Evolutionary conservation across 768 basidiomycete species (phyloP), one percentile per base, ranked within the genome.

Genomic region (Collybia sp.): DNA sequence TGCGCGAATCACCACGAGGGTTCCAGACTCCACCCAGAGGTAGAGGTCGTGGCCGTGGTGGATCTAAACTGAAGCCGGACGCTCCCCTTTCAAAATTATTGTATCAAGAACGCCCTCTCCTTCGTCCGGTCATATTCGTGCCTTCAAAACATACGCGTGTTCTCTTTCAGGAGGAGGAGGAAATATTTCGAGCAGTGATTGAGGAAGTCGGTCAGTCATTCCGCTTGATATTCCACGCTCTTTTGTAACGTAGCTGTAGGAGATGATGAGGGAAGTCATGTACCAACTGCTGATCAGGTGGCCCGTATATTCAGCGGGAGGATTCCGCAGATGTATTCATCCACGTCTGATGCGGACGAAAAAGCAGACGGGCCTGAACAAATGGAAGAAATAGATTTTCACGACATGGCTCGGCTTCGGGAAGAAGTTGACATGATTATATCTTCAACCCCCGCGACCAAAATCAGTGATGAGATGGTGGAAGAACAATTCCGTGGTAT

Each of bases 81-180:
- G 72, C 73, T 2, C 67, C 82, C 3, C 64, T 85, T 13, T 85
- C 84, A 1, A 71, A 67, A 17, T 55, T 83, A 36, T 65, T 86
- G 6, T 71, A 76, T 48, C 63, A 73, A 18, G 76, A 80, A 33
- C 66, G 88, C 20, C 86, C 85, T 1, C 66, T 80, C 0, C 67
- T 90, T 13, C 68, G 70, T n/a, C 88, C 88, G 0, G 67, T 92
- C 52, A 64, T 65, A 11, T 91, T 92, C 52, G 85, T 91, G 11
- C 79, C 69, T 13, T 79, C 84, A 0, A 67, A 72, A 10, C 43
- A 72, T 36, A 78, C 75, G 1, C 75, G 44, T 61, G 74, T 56
- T 45, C 73, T 69, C 65, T 91, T 78, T 43, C 56, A 72, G 50
- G 64, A 71, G 51, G 73, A 83, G 38, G 83, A 86, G 35, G 85